Evolutionary conservation across 2,329 filamentous ascomycete species (phyloP).

Genomic region (Stemphylium lycopersici): DNA sequence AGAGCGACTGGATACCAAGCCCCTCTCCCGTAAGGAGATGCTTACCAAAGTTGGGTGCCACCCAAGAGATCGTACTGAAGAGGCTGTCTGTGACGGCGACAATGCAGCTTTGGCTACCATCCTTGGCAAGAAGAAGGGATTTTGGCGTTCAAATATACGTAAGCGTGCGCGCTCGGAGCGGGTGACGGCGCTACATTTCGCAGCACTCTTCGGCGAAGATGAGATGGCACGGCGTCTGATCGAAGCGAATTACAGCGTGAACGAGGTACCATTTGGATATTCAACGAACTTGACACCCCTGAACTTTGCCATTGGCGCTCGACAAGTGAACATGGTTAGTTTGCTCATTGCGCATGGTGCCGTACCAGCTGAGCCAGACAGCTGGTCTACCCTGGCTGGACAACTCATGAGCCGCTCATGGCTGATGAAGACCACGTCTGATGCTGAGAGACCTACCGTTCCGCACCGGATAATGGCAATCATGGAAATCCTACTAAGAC

Average conservation of each 20-base stretch:
- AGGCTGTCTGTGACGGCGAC: constrained; percentile 28
- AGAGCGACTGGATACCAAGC: neutral
- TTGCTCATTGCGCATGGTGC: constrained; percentile 27
- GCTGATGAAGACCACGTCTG: constrained; percentile 30
- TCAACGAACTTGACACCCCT: constrained; percentile 25
- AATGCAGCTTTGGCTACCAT: constrained; percentile 15
- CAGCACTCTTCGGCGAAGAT: constrained; percentile 32
- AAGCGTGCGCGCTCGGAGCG: constrained; percentile 26
- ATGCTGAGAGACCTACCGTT: constrained; percentile 22
- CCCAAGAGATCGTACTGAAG: constrained; percentile 28
- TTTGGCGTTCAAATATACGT: constrained; percentile 29
- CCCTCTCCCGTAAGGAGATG: constrained; percentile 24
- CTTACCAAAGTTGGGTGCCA: constrained; percentile 29
- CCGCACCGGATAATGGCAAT: constrained; percentile 20
- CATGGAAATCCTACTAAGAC: constrained; percentile 21
- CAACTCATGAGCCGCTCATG: constrained; percentile 31
- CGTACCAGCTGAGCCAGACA: constrained; percentile 23
- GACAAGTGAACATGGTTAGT: constrained; percentile 30
- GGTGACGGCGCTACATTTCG: constrained; percentile 33
- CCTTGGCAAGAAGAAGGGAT: constrained; percentile 25
- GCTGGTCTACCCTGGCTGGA: constrained; percentile 29
- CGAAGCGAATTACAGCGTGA: constrained; percentile 23
- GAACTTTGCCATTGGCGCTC: constrained; percentile 31
- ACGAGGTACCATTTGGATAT: constrained; percentile 33
- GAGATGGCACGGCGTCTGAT: constrained; percentile 30